These are phyloP conservation scores for Fusarium cyanostomum DNA, from an alignment of 2,329 filamentous ascomycete species.

Conservation along the genomic window DNA sequence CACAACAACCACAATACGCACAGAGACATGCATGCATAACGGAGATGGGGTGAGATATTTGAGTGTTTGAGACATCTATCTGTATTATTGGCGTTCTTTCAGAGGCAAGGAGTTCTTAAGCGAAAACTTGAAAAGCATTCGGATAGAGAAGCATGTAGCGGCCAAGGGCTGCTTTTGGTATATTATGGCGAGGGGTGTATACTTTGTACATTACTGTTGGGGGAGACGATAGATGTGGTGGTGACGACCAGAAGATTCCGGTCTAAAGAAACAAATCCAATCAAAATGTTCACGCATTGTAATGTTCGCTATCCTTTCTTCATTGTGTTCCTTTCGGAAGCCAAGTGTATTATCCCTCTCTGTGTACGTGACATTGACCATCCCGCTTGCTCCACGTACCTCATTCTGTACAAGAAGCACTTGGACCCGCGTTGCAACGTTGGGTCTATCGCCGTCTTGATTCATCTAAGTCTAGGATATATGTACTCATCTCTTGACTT, in stretches of 20 bases:
- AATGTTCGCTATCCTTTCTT: too few species aligned
- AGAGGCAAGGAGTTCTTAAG: slow-evolving; percentile 22
- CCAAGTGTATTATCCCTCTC: too few species aligned
- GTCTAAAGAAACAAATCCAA: neutral
- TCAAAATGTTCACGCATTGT: neutral
- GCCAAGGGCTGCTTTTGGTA: slow-evolving; percentile 18
- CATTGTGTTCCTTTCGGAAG: too few species aligned
- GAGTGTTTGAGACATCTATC: slow-evolving; percentile 6
- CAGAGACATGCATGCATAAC: slow-evolving; percentile 7
- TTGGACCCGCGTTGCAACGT: neutral
- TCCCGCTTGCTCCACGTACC: too few species aligned
- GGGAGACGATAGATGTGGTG: neutral
- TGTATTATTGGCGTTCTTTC: slow-evolving; percentile 29
- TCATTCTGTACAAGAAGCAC: neutral
- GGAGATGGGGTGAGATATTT: slow-evolving; percentile 21
- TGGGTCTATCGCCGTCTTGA: slow-evolving; percentile 8
- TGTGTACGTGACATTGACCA: too few species aligned
- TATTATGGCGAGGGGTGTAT: slow-evolving; percentile 31
- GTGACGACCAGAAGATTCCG: neutral
- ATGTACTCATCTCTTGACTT: slow-evolving; percentile 47
- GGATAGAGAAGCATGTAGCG: slow-evolving; percentile 12
- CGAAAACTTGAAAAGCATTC: slow-evolving; percentile 31
- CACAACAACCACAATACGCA: neutral
- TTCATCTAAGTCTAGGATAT: slow-evolving; percentile 14
- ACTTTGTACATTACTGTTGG: slow-evolving; percentile 31